Evolutionary conservation across 2,329 filamentous ascomycete species (phyloP).

Genomic region (Beauveria brongniartii): DNA sequence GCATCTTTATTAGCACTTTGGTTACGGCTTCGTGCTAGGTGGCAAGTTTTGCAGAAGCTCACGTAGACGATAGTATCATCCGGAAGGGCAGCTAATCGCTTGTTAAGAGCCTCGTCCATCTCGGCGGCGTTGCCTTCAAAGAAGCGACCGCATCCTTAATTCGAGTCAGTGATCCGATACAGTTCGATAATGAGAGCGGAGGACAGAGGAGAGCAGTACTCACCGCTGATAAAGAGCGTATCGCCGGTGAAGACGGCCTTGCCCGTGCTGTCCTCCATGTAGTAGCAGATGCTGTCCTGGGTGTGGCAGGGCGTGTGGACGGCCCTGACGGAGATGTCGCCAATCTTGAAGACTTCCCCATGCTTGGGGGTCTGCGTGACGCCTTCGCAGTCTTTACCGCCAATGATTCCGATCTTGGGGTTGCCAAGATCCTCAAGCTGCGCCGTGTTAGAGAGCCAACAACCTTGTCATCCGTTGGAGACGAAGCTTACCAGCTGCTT

Average conservation of each 20-base stretch:
- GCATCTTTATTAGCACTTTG: background rate
- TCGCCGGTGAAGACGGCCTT: constrained; percentile 91
- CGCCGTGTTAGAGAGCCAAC: background rate
- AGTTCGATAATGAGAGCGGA: background rate
- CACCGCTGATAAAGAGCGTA: constrained; percentile 88
- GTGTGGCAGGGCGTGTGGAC: constrained; percentile 98
- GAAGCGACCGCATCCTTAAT: constrained; percentile 79
- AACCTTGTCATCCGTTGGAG: background rate
- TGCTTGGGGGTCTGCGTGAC: constrained; percentile 72
- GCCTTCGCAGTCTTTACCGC: constrained; percentile 75
- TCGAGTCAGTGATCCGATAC: background rate
- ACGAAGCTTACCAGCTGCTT: constrained; percentile 58
- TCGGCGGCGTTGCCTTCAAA: constrained; percentile 85
- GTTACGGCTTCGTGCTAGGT: no score
- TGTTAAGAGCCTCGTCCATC: constrained; percentile 91
- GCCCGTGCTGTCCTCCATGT: constrained; percentile 68
- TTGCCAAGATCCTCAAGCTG: constrained; percentile 40
- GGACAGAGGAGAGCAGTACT: constrained; percentile 16
- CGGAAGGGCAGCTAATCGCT: constrained; percentile 69
- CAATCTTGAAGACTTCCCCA: constrained; percentile 72
- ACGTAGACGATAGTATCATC: constrained; percentile 90
- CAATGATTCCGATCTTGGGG: constrained; percentile 66
- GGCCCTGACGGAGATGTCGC: constrained; percentile 72
- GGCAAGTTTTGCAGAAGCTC: constrained; percentile 26
- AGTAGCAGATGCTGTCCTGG: constrained; percentile 96